These are phyloP conservation scores for Microdochium nivale DNA, from an alignment of 2,329 filamentous ascomycete genomes.

Conservation along the genomic window DNA sequence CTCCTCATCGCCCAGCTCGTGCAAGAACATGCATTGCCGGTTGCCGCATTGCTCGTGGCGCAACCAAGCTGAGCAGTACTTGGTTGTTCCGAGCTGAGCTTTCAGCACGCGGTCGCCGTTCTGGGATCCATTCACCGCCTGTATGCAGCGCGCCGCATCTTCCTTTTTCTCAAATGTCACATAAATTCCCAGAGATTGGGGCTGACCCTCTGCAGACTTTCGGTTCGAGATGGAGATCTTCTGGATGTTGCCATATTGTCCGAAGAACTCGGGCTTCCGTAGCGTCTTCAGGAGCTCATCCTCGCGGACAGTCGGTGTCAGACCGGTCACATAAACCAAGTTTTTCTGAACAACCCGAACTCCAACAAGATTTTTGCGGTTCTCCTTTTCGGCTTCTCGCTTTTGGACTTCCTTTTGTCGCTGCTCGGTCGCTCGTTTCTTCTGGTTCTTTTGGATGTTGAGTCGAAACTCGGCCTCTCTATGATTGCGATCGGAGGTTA, in stretches of 20 bases:
- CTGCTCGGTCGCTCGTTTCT: conserved; percentile 74
- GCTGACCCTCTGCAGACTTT: conserved; percentile 66
- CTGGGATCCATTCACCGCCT: conserved; percentile 82
- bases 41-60: conserved; percentile 93
- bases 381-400: conserved; percentile 90
- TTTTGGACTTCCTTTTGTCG: conserved; percentile 95
- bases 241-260: conserved; percentile 95
- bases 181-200: conserved; percentile 90
- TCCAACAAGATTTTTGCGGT: conserved; percentile 90
- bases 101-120: conserved; percentile 83
- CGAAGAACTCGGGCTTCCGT: conserved; percentile 87
- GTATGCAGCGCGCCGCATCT: conserved; percentile 83
- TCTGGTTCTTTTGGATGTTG: conserved; percentile 82
- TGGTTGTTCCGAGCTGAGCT: conserved; percentile 80
- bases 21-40: conserved; percentile 93
- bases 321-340: conserved; percentile 91
- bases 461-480: conserved; percentile 68
- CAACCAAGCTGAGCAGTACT: conserved; percentile 96
- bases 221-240: conserved; percentile 98
- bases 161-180: conserved; percentile 94
- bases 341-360: conserved; percentile 98
- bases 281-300: conserved; percentile 87
- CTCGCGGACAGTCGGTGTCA: conserved; percentile 86
- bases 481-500: conserved; percentile 9
- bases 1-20: conserved; percentile 96